Evolutionary conservation across 257 asterid genomes (phyloP).

Genomic region (Solanum chmielewskii): DNA sequence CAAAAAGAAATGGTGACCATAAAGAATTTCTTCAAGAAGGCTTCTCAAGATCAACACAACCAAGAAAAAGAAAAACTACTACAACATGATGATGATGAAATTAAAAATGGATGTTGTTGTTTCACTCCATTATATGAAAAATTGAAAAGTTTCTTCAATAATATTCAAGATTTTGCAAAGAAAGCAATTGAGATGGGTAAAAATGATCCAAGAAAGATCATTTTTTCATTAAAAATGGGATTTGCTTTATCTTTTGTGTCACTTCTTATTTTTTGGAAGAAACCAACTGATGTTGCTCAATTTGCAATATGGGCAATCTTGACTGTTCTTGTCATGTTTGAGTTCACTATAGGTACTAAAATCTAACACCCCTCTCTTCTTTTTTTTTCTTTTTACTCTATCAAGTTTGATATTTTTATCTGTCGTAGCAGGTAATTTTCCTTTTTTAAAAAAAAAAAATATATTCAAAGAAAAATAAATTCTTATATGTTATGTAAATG

Average conservation of each 20-base stretch:
- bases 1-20: background rate
- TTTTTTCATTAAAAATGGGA: conserved; percentile 30
- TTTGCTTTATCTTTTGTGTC: conserved; percentile 32
- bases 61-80: conserved; percentile 23
- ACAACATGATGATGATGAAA: background rate
- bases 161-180: conserved; percentile 4
- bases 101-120: background rate
- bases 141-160: background rate
- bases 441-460: background rate
- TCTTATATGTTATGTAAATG: background rate
- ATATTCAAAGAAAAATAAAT: background rate
- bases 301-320: conserved; percentile 42
- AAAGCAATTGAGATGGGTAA: conserved; percentile 31
- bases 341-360: conserved; percentile 27
- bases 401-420: background rate
- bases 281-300: conserved; percentile 23
- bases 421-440: background rate
- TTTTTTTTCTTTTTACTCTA: background rate
- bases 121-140: background rate
- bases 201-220: conserved; percentile 29
- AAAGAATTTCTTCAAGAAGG: background rate
- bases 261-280: conserved; percentile 30
- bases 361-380: background rate
- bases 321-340: conserved; percentile 42
- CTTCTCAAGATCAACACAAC: conserved; percentile 2